Evolutionary conservation across 2,329 filamentous ascomycete genomes (phyloP), one percentile per base, ranked within the genome.

Genomic region (Verruconis gallopava): DNA sequence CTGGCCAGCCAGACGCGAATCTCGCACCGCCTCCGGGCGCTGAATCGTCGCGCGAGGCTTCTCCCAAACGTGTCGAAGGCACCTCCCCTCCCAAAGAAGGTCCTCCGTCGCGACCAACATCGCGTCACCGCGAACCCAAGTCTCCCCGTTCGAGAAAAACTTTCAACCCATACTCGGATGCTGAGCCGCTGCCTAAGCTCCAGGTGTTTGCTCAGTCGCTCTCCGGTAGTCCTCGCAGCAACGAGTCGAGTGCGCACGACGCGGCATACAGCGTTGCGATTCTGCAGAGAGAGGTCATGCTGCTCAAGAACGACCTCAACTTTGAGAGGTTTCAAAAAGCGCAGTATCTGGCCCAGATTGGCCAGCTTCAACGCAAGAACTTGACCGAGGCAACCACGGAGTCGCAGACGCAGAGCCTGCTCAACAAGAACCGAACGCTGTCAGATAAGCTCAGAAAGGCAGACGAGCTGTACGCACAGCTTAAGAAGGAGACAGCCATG

Each of bases 261-360:
- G 53, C 58, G 4, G 54, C 49, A n/a, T 55, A 59, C 22, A 61
- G 53, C 38, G 56, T 61, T 49, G 55, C 58, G 4, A 55, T 57
- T 70, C 62, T 91, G 3, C 77, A 85, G 49, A 73, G 80, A 33
- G 79, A 86, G 51, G 73, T 85, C n/a, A 72, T 85, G 41, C 63
- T 88, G 2, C 60, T 91, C 9, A 77, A 80, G 35, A 91, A 88
- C 47, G 83, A 91, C 51, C 66, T 91, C 34, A 83, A 81, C 49
- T 91, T 89, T 53, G 85, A 91, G 57, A 72, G 81, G 19, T 89
- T 85, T 58, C 71, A 89, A 52, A 89, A 88, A 55, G 76, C 85
- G 48, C 84, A 91, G 53, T 84, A 89, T 56, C 74, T 88, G 49
- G 74, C 79, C 2, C 82, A 89, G 45, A 88, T 91, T 54, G 82